Evolutionary conservation across 108 stramenopile genomes (phyloP), one percentile per base, ranked within the genome.

Genomic region (Halocafeteria seosinensis): DNA sequence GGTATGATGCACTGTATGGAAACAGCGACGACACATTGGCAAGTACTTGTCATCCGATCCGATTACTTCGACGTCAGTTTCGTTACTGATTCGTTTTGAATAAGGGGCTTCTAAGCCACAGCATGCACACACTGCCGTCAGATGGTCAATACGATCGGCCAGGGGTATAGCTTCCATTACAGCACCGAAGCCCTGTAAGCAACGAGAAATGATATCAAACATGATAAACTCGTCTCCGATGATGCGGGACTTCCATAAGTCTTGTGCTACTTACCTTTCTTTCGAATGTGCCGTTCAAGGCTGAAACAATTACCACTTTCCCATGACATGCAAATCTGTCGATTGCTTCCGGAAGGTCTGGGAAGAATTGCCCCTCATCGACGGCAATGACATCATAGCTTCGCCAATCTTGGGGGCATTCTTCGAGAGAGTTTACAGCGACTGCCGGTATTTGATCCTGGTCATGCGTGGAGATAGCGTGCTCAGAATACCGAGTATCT

Each of bases 301-400:
- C 57, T 2, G 12, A 4, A 1, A 59, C 28, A 35, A 59, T 11
- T 21, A 59, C 57, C 2, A n/a, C 6, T n/a, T 59, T 59, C 34
- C 57, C 57, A n/a, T 33, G 34, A 2, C 12, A 1, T 3, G 17
- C 6, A 11, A 21, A 11, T 17, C 21, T 21, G 5, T 24, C n/a
- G 57, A 13, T 5, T 33, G 23, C 12, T 13, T 25, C n/a, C 28
- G 2, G 17, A 13, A 28, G 13, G 57, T 59, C 57, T 17, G 6
- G 57, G 17, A 59, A 24, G 57, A 59, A 59, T 35, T 59, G 57
- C 21, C 12, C 57, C n/a, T 59, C 57, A n/a, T 59, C 57, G 57
- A 59, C 36, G 57, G 13, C 25, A n/a, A 59, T 59, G 12, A 59
- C 57, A 11, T 59, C 17, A 5, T 8, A 9, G 3, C 29, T 5